Percentiles rank a stretch among this genome's conserved stretches.
phyloP scores from a whole-genome alignment of 1,284 basidiomycete species.

The Ustilago crameri region DNA sequence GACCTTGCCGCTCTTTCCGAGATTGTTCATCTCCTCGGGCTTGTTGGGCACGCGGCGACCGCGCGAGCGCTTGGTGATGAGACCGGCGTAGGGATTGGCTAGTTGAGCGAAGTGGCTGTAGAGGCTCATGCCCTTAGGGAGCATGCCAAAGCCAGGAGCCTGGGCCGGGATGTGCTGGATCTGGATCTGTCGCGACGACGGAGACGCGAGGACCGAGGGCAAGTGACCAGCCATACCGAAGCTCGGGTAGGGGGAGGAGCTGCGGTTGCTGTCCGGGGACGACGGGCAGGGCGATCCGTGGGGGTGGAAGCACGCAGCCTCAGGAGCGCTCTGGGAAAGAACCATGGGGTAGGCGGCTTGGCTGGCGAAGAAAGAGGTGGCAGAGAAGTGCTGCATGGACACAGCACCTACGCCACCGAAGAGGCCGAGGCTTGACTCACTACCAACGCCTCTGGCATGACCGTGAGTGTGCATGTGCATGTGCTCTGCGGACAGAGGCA shows the following conservation, averaged over 20 bases:
- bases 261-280: slow-evolving; percentile 43
- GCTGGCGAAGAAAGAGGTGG: slow-evolving; percentile 25
- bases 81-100: slow-evolving; percentile 52
- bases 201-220: slow-evolving; percentile 35
- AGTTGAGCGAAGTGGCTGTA: slow-evolving; percentile 44
- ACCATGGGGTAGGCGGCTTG: slow-evolving; percentile 34
- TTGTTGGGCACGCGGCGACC: slow-evolving; percentile 63
- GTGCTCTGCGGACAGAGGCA: slow-evolving; percentile 20
- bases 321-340: slow-evolving; percentile 45
- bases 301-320: slow-evolving; percentile 26
- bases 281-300: slow-evolving; percentile 47
- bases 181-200: slow-evolving; percentile 38
- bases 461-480: slow-evolving; percentile 24
- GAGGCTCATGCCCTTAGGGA: slow-evolving; percentile 49
- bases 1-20: slow-evolving; percentile 65
- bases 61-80: slow-evolving; percentile 64
- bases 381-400: slow-evolving; percentile 22
- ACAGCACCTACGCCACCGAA: slow-evolving; percentile 18
- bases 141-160: slow-evolving; percentile 30
- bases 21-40: slow-evolving; percentile 63
- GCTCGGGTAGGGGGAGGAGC: slow-evolving; percentile 39
- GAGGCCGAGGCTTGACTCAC: slow-evolving; percentile 43
- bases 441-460: slow-evolving; percentile 20
- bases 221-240: slow-evolving; percentile 22
- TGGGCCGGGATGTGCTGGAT: slow-evolving; percentile 39